Evolutionary conservation across 1,284 basidiomycete species (phyloP), one percentile per base, ranked within the genome.

Genomic region (Microbotryum silenes-acaulis): DNA sequence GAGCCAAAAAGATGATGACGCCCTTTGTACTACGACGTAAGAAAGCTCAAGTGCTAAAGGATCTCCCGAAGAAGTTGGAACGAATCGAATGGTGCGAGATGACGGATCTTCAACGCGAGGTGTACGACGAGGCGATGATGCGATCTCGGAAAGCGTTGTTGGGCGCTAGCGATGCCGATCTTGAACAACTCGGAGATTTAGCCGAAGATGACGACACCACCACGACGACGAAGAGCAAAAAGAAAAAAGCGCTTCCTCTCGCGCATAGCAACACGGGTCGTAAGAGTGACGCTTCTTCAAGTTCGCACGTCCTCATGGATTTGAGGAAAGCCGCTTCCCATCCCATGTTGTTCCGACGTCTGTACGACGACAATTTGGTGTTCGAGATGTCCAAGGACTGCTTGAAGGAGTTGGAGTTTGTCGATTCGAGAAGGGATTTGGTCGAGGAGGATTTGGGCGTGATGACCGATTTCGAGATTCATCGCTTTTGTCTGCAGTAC

Each of bases 1-100:
- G 66, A 60, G 96, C 96, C 6, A 96, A 97, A 78, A 91, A 89
- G 75, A 97, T 99, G 92, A 92, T 99, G 86, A 93, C 90, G 20
- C 96, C 96, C 0, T 99, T 99, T 74, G 93, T 98, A 31, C 81
- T 99, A 23, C 87, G 96, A 25, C 83, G 96, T 54, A 84, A 93
- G 67, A 99, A 99, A 77, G 89, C 92, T 66, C 74, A 94, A 84
- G 94, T 99, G 1, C 80, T 98, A 44, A 86, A 87, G 72, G 91
- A 96, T 66, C 82, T 99, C 21, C 92, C 93, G 1, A 85, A 86
- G 65, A 98, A 98, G 79, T 86, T 83, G 9, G 92, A 97, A 74
- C 84, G 85, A 23, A 89, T 97, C 65, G 89, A 94, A 72, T 90
- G 89, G 83, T 98, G 96, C 77, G 85, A 88, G 27, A 91, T 97